Evolutionary conservation across 1,284 basidiomycete species (phyloP).

Genomic region (Ustilago crameri): DNA sequence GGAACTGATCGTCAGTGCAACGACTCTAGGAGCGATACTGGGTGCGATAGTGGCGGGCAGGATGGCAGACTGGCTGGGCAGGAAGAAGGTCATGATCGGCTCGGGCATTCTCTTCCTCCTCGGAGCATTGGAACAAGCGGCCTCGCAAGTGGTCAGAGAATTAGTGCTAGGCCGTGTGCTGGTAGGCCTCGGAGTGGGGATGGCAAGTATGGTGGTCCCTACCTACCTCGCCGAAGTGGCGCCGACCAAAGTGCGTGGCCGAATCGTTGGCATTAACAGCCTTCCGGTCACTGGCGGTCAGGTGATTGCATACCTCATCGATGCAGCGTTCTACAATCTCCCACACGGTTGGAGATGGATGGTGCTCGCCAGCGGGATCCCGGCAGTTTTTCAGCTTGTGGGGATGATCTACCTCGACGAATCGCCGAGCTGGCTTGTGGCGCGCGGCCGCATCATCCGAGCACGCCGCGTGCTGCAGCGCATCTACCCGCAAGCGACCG

Average conservation of each 20-base stretch:
- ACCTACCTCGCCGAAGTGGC: constrained; percentile 59
- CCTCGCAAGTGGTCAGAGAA: constrained; percentile 55
- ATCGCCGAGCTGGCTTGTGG: constrained; percentile 58
- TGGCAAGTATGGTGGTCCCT: constrained; percentile 56
- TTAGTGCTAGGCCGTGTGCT: constrained; percentile 57
- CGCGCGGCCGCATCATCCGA: constrained; percentile 37
- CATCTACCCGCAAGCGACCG: constrained; percentile 55
- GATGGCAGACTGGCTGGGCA: constrained; percentile 52
- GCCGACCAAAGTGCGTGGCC: constrained; percentile 51
- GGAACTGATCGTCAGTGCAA: constrained; percentile 59
- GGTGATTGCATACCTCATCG: constrained; percentile 57
- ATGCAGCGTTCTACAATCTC: constrained; percentile 55
- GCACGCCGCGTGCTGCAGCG: constrained; percentile 51
- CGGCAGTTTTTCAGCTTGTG: constrained; percentile 56
- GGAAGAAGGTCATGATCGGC: constrained; percentile 55
- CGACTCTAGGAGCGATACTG: constrained; percentile 59
- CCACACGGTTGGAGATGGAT: constrained; percentile 64
- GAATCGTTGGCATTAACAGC: constrained; percentile 56
- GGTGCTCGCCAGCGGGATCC: constrained; percentile 53
- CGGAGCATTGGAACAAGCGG: constrained; percentile 58
- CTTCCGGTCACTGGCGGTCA: constrained; percentile 63
- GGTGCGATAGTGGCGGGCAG: constrained; percentile 52
- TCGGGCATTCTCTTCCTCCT: constrained; percentile 57
- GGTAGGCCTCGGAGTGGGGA: constrained; percentile 59
- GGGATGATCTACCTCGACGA: constrained; percentile 61